phyloP scores from a whole-genome alignment of 768 basidiomycete species.

The Mrakia gelida region DNA sequence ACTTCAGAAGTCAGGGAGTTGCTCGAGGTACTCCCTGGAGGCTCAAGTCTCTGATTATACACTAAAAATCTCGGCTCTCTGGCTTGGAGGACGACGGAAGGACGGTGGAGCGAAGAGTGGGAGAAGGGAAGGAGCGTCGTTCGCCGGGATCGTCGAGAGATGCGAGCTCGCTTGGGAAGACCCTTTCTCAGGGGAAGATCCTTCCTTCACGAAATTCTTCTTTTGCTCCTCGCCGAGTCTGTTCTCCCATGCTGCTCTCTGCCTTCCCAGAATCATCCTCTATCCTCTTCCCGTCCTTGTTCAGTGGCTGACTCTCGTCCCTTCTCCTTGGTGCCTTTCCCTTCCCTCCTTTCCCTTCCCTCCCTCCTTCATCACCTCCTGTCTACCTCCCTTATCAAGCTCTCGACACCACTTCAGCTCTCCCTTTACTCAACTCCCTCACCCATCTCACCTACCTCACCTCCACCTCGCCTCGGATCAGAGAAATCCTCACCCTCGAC shows the following conservation, averaged over 20 bases:
- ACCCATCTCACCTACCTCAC: conserved; percentile 95
- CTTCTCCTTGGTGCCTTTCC: neutral
- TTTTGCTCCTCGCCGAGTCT: neutral
- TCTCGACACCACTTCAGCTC: conserved; percentile 46
- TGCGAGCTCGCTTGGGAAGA: neutral
- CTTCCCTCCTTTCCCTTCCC: neutral
- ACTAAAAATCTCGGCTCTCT: no score
- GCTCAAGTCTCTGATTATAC: no score
- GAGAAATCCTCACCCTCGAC: conserved; percentile 97
- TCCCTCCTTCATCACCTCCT: neutral
- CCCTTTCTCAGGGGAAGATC: neutral
- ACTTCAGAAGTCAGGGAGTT: no score
- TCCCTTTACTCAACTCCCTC: conserved; percentile 78
- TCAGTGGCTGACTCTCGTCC: neutral
- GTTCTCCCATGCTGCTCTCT: neutral
- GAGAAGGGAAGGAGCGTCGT: conserved; percentile 4
- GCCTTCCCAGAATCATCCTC: neutral
- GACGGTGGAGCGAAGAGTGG: neutral
- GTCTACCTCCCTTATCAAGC: conserved; percentile 35
- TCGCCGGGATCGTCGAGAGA: neutral
- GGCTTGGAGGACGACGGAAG: neutral
- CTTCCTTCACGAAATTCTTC: neutral
- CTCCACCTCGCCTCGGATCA: conserved; percentile 92
- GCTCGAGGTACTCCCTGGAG: no score
- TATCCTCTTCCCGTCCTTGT: neutral